Evolutionary conservation across 208 protist species (phyloP).

Genomic region (Trypanosoma platydactyli): DNA sequence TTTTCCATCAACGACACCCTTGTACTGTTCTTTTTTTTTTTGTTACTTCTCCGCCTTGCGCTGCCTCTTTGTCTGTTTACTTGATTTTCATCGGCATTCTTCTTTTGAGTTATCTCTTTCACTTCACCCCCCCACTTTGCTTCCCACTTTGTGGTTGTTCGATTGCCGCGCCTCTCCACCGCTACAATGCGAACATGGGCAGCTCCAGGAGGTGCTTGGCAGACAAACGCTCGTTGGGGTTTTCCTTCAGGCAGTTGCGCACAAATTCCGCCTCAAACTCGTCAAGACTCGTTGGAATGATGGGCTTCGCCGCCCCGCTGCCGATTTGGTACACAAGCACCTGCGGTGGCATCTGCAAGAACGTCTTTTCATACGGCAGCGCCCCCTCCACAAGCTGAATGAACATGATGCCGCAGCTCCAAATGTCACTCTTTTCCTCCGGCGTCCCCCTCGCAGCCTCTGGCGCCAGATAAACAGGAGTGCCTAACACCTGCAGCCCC

Average conservation of each 20-base stretch:
- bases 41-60: not conserved
- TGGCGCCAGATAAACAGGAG: conserved; percentile 87
- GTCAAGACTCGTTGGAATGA: conserved; percentile 58
- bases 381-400: conserved; percentile 80
- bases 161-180: not conserved
- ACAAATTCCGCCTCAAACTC: conserved; percentile 74
- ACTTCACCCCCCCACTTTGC: not conserved
- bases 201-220: conserved; percentile 63
- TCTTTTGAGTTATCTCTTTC: not conserved
- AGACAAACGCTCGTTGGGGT: conserved; percentile 54
- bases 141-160: not conserved
- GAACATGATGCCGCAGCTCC: conserved; percentile 88
- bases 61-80: not conserved
- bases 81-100: not conserved
- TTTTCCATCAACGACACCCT: too few species aligned
- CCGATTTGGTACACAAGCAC: conserved; percentile 84
- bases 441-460: conserved; percentile 78
- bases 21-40: conserved; percentile 12
- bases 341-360: conserved; percentile 47
- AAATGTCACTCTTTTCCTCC: conserved; percentile 80
- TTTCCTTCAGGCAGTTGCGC: conserved; percentile 47
- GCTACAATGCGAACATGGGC: conserved; percentile 48
- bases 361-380: conserved; percentile 68
- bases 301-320: conserved; percentile 53
- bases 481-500: conserved; percentile 58